phyloP scores from a whole-genome alignment of 1,284 basidiomycete genomes.

The Meira nashicola region DNA sequence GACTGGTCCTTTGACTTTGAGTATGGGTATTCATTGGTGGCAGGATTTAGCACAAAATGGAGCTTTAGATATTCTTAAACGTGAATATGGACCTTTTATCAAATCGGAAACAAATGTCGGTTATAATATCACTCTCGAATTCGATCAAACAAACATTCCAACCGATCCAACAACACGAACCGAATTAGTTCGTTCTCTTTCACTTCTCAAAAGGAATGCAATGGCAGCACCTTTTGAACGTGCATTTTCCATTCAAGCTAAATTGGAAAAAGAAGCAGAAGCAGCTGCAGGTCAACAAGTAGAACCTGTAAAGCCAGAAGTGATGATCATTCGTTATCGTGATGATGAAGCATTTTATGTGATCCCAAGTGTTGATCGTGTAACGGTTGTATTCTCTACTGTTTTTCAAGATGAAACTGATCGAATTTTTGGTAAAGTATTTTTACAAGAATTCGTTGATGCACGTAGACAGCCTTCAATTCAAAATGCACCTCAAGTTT shows the following conservation, averaged over 20 bases:
- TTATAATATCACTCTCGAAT: constrained; percentile 79
- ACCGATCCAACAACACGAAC: constrained; percentile 55
- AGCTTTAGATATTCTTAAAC: constrained; percentile 70
- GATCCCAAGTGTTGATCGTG: constrained; percentile 85
- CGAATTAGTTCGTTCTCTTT: constrained; percentile 71
- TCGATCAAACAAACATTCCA: constrained; percentile 82
- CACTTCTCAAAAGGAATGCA: constrained; percentile 87
- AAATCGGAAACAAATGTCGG: constrained; percentile 65
- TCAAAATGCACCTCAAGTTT: constrained; percentile 94
- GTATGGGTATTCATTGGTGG: constrained; percentile 95
- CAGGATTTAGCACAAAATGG: constrained; percentile 83
- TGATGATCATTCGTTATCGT: constrained; percentile 91
- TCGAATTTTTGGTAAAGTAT: constrained; percentile 91
- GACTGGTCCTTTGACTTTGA: constrained; percentile 69
- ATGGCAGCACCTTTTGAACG: constrained; percentile 90
- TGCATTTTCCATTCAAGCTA: constrained; percentile 80
- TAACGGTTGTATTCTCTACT: constrained; percentile 96
- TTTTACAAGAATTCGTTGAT: constrained; percentile 98
- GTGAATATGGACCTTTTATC: constrained; percentile 77
- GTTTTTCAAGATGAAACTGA: constrained; percentile 97
- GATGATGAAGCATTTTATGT: constrained; percentile 91
- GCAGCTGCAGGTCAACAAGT: constrained; percentile 53
- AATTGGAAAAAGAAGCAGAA: constrained; percentile 65
- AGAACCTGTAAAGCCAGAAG: constrained; percentile 54
- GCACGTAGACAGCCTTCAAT: constrained; percentile 85